Percentiles rank a stretch among this genome's conserved stretches.
Evolutionary conservation across 1,284 basidiomycete species (phyloP).

Genomic region (Erythrobasidium hasegawianum): DNA sequence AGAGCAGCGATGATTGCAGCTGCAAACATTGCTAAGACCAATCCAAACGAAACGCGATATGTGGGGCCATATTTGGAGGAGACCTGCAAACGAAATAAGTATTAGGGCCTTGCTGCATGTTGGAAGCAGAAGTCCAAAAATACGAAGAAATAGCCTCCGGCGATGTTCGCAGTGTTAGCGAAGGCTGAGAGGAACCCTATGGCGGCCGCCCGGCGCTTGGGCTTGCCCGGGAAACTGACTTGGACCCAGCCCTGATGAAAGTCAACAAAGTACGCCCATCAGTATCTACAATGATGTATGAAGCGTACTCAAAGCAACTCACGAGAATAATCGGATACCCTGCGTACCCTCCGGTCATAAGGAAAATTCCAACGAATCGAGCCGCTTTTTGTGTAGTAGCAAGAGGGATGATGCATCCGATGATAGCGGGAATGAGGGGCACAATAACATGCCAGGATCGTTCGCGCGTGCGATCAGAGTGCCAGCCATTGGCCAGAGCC

Average conservation of each 20-base stretch:
- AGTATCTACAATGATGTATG: too few relatives aligned
- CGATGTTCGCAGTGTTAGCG: conserved; percentile 22
- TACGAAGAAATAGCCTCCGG: not conserved
- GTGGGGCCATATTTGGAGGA: conserved; percentile 3
- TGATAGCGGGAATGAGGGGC: conserved; percentile 62
- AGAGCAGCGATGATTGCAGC: not conserved
- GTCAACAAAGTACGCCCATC: too few relatives aligned
- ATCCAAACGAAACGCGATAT: conserved; percentile 9
- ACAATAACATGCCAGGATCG: conserved; percentile 65
- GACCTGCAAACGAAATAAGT: conserved; percentile 1
- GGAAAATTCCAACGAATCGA: conserved; percentile 20
- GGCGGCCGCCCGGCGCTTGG: conserved; percentile 8
- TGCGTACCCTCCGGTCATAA: conserved; percentile 15
- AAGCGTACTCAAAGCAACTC: too few relatives aligned
- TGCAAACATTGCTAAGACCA: conserved; percentile 15
- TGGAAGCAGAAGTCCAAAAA: too few relatives aligned
- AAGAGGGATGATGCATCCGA: conserved; percentile 17
- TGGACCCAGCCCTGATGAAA: not conserved
- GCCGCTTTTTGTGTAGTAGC: conserved; percentile 11
- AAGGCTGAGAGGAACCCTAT: conserved; percentile 15
- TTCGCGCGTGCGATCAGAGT: conserved; percentile 48
- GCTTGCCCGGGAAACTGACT: conserved; percentile 9
- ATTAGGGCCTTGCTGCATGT: too few relatives aligned
- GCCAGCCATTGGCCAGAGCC: conserved; percentile 5
- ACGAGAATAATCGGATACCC: conserved; percentile 7